Evolutionary conservation across 768 basidiomycete species (phyloP).

Genomic region (Gymnopilus dilepis): DNA sequence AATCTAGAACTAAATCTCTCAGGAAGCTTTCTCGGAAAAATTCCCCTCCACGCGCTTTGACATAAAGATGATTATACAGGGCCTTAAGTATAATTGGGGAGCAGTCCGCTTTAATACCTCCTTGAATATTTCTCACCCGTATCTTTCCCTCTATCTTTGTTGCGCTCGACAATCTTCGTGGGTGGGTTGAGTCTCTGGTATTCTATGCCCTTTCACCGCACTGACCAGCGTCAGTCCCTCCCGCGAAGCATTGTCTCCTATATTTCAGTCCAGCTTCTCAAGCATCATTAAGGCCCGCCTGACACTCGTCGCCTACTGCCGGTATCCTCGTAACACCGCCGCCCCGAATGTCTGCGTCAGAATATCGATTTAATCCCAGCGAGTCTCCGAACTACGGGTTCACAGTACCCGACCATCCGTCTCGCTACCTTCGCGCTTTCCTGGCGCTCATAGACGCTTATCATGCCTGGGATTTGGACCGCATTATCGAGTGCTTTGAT

Average conservation of each 20-base stretch:
- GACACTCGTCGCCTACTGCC: background rate
- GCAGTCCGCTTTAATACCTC: slow-evolving; percentile 17
- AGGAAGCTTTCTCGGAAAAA: slow-evolving; percentile 22
- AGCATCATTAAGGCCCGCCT: background rate
- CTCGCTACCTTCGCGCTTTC: slow-evolving; percentile 39
- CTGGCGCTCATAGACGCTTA: slow-evolving; percentile 38
- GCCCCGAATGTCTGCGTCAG: slow-evolving; percentile 12
- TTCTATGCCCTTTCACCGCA: background rate
- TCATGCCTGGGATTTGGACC: slow-evolving; percentile 35
- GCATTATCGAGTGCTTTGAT: slow-evolving; percentile 37
- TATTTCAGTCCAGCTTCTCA: background rate
- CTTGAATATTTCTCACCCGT: slow-evolving; percentile 1
- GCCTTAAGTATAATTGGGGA: slow-evolving; percentile 6
- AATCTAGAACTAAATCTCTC: slow-evolving; percentile 18
- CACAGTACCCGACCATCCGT: slow-evolving; percentile 33
- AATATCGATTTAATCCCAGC: slow-evolving; percentile 29
- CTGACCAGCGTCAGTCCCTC: background rate
- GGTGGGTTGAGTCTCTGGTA: slow-evolving; percentile 5
- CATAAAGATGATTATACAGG: slow-evolving; percentile 21
- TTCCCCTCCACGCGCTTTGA: slow-evolving; percentile 14
- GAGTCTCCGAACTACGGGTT: slow-evolving; percentile 32
- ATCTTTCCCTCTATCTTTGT: slow-evolving; percentile 4
- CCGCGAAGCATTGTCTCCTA: slow-evolving; percentile 1
- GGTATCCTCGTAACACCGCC: background rate
- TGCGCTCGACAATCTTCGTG: slow-evolving; percentile 9